Evolutionary conservation across 768 basidiomycete genomes (phyloP).

Genomic region (Pleurotus platypus): DNA sequence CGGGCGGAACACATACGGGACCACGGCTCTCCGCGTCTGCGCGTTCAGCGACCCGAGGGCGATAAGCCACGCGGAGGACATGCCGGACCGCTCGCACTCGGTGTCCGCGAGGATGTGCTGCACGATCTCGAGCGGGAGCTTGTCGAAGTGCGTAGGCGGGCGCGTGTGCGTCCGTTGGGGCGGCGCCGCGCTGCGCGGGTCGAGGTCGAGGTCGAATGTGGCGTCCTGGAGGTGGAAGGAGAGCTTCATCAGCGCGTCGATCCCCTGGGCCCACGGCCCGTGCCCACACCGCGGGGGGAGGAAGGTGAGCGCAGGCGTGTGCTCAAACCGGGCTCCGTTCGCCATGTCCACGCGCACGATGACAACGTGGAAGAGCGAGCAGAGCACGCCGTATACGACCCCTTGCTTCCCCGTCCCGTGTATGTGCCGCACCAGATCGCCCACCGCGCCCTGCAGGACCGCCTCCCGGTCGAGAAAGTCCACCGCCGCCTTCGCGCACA

Average conservation of each 20-base stretch:
- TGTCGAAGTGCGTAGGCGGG: no score
- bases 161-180: no score
- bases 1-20: no score
- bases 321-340: conserved; percentile 8
- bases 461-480: background rate
- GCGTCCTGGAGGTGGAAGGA: background rate
- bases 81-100: no score
- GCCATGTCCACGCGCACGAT: conserved; percentile 12
- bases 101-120: no score
- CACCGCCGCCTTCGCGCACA: background rate
- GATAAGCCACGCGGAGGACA: no score
- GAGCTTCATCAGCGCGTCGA: conserved; percentile 11
- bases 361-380: conserved; percentile 20
- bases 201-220: background rate
- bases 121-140: no score
- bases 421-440: background rate
- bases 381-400: conserved; percentile 11
- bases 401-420: background rate
- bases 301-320: conserved; percentile 14
- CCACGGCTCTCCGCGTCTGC: no score
- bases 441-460: background rate
- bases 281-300: conserved; percentile 12
- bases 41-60: no score
- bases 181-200: no score
- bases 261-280: conserved; percentile 13